Conservation (phyloP, 2,329 filamentous ascomycete genomes). For the Phialemonium atrogriseum region DNA sequence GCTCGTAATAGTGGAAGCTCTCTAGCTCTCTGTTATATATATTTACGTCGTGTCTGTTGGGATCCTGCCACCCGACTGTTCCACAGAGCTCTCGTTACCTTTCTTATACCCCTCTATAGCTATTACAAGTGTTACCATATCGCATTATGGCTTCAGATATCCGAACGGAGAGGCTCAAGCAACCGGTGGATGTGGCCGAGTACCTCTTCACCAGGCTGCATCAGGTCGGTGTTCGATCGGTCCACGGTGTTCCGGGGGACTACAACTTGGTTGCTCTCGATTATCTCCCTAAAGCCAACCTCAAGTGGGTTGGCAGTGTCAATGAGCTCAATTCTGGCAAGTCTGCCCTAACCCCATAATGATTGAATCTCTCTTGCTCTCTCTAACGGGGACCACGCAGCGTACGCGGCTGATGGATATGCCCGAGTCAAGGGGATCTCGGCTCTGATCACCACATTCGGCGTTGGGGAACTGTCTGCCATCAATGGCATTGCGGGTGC, state of each 20-base stretch:
- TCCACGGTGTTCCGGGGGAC: conserved; percentile 65
- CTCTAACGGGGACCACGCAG: conserved; percentile 23
- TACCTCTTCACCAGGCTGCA: conserved; percentile 59
- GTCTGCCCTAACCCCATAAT: too few relatives aligned
- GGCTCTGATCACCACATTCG: conserved; percentile 67
- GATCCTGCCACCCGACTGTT: too few relatives aligned
- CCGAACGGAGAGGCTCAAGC: background rate
- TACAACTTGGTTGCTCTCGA: conserved; percentile 65
- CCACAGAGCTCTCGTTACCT: too few relatives aligned
- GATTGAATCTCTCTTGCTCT: conserved; percentile 9
- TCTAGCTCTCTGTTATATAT: too few relatives aligned
- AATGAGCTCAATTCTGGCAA: conserved; percentile 67
- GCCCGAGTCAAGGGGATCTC: conserved; percentile 63
- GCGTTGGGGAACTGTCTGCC: conserved; percentile 66
- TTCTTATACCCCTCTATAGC: too few relatives aligned
- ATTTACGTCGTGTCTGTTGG: too few relatives aligned
- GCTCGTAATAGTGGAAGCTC: too few relatives aligned
- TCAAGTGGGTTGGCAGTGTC: conserved; percentile 61
- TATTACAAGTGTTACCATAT: too few relatives aligned
- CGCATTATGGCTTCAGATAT: conserved; percentile 1
- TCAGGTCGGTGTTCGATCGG: conserved; percentile 54
- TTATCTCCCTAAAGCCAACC: conserved; percentile 48
- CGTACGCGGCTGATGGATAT: conserved; percentile 75
- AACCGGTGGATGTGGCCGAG: conserved; percentile 47
- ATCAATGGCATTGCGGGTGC: conserved; percentile 68